Evolutionary conservation across 768 basidiomycete species (phyloP), one percentile per base, ranked within the genome.

Genomic region (Termitomyces sp.): DNA sequence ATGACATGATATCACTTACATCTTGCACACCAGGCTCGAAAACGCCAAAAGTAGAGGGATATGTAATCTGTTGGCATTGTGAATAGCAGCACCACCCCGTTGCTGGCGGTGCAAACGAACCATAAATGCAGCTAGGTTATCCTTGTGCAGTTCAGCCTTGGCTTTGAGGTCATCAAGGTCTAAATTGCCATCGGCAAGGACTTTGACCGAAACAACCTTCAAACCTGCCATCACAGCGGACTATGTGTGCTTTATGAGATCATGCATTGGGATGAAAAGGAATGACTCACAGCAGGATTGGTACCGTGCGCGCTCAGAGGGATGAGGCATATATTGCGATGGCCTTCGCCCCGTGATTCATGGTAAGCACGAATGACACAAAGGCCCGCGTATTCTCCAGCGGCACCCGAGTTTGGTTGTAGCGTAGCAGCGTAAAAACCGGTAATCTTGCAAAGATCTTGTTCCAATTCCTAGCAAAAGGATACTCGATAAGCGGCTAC

Each of bases 331-430:
- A 98, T 84, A 72, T 98, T 85, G 49, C 97, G 86, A 65, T 96
- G 86, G 1, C 79, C 82, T 68, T 98, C 88, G 37, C 91, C 91
- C 25, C 88, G 87, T 57, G 93, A 91, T 71, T 91, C 89, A 69
- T 98, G 94, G 74, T 95, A 99, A 10, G 96, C 96, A 52, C 89
- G 86, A 69, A 99, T 98, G 62, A 98, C 89, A 56, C 85, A 88
- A 25, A 99, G 83, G n/a, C 97, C 97, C 37, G 97, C 85, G 68
- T 96, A 99, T 77, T 99, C 97, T 32, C 97, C 97, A 62, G 95
- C 93, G 17, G 97, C 97, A 48, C 97, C 97, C 14, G 97, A 98
- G 75, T 99, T 99, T 40, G 97, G 97, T 72, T 99, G 97, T n/a
- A 99, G 83, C 0, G 94, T 96, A 62, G 94, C 94, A 20, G 94